Evolutionary conservation across 352 stramenopile genomes (phyloP).

Genomic region (Phytopythium vexans): DNA sequence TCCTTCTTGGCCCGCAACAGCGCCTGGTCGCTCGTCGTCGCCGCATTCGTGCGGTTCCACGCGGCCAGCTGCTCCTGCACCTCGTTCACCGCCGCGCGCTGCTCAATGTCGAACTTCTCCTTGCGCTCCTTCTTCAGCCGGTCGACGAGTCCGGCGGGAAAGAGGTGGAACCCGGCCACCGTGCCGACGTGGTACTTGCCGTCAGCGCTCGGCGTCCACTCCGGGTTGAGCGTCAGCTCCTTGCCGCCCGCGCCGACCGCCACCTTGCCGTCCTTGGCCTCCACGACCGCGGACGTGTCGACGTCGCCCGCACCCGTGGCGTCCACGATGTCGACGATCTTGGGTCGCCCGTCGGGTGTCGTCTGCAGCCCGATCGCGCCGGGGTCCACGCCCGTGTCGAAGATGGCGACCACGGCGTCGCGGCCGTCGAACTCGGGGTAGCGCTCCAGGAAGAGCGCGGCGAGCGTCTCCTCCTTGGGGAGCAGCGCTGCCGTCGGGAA

Average conservation of each 20-base stretch:
- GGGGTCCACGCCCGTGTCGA: slow-evolving; percentile 96
- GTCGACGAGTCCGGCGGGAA: slow-evolving; percentile 67
- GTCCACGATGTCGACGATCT: slow-evolving; percentile 95
- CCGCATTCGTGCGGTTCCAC: slow-evolving; percentile 59
- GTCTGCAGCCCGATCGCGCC: slow-evolving; percentile 84
- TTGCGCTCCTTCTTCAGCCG: slow-evolving; percentile 81
- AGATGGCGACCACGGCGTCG: slow-evolving; percentile 91
- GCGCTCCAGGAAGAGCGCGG: slow-evolving; percentile 66
- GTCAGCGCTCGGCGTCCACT: slow-evolving; percentile 51
- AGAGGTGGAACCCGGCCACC: slow-evolving; percentile 88
- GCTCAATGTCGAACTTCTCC: slow-evolving; percentile 73
- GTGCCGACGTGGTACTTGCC: slow-evolving; percentile 82
- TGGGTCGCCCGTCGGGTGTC: slow-evolving; percentile 85
- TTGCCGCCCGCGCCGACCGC: slow-evolving; percentile 31
- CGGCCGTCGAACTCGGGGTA: slow-evolving; percentile 90
- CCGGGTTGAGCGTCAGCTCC: slow-evolving; percentile 71
- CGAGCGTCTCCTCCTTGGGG: slow-evolving; percentile 92
- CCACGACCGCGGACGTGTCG: slow-evolving; percentile 70
- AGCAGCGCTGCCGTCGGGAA: slow-evolving; percentile 74
- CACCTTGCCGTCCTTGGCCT: slow-evolving; percentile 49
- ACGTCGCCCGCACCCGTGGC: slow-evolving; percentile 93
- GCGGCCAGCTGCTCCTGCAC: slow-evolving; percentile 58
- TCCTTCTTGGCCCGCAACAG: slow-evolving; percentile 70
- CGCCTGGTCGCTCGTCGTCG: slow-evolving; percentile 56
- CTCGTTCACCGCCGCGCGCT: slow-evolving; percentile 60